Percentiles rank a stretch among this genome's conserved stretches.
Conservation (phyloP, 257 asterid genomes). For the Paulownia fortunei region DNA sequence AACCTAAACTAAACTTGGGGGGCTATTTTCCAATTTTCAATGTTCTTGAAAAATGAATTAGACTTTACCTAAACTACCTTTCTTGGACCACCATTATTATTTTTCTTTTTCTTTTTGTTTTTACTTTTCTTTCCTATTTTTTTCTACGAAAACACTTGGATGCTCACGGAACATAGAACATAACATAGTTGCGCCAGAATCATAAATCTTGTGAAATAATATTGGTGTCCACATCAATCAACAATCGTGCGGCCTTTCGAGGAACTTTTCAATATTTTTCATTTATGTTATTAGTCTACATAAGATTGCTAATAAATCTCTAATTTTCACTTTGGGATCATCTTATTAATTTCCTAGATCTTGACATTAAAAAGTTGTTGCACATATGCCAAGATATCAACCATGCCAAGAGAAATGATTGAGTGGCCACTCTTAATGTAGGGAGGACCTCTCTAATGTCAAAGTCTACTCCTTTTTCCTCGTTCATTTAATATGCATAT, state of each 20-base stretch:
- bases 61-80: background rate
- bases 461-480: constrained; percentile 7
- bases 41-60: background rate
- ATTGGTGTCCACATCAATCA: background rate
- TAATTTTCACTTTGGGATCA: background rate
- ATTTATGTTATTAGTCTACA: too few species aligned
- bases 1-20: constrained; percentile 14
- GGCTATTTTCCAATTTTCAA: constrained; percentile 20
- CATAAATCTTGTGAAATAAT: background rate
- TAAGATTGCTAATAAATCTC: background rate
- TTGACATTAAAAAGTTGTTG: background rate
- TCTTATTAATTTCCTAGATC: background rate
- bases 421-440: background rate
- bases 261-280: background rate
- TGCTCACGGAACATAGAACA: too few species aligned
- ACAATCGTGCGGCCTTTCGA: background rate
- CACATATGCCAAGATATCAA: background rate
- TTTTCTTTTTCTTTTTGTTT: background rate
- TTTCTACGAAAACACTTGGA: background rate
- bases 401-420: background rate
- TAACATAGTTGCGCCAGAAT: too few species aligned
- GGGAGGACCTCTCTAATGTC: background rate
- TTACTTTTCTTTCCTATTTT: background rate
- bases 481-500: background rate
- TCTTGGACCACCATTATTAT: background rate